Evolutionary conservation across 2,329 filamentous ascomycete species (phyloP).

Genomic region (Helicocarpus griseus): DNA sequence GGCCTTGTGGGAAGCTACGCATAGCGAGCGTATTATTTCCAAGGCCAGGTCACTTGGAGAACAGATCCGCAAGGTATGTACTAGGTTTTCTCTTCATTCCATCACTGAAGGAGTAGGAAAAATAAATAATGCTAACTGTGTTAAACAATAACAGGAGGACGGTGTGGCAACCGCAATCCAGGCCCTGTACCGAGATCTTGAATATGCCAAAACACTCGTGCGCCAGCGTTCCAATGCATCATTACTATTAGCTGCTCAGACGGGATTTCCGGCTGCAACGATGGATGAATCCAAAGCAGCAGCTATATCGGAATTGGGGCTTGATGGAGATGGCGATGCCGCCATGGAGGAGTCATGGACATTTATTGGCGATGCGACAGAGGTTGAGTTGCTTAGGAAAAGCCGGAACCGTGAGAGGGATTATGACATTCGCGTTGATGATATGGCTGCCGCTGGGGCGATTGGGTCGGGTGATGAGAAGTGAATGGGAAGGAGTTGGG

Average conservation of each 20-base stretch:
- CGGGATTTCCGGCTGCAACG: conserved; percentile 25
- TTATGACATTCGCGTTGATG: background rate
- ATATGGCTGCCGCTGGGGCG: background rate
- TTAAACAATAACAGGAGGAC: conserved; percentile 55
- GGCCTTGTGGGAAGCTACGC: conserved; percentile 83
- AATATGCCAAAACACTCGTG: conserved; percentile 80
- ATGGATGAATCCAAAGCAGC: conserved; percentile 8
- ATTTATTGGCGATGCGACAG: conserved; percentile 60
- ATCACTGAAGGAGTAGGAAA: background rate
- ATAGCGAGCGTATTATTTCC: conserved; percentile 81
- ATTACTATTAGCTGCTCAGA: conserved; percentile 23
- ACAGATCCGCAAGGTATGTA: conserved; percentile 70
- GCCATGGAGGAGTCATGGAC: conserved; percentile 84
- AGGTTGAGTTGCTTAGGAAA: conserved; percentile 17
- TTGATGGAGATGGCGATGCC: conserved; percentile 41
- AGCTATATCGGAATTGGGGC: conserved; percentile 10
- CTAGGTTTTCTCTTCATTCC: background rate
- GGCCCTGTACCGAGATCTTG: conserved; percentile 85
- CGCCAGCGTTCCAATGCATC: conserved; percentile 44
- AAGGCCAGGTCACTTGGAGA: conserved; percentile 77
- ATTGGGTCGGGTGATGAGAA: background rate
- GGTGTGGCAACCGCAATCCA: conserved; percentile 87
- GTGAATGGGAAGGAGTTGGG: too few species aligned
- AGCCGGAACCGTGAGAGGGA: conserved; percentile 5
- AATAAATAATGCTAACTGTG: conserved; percentile 18